These are phyloP conservation scores for Kuraishia capsulata DNA, from an alignment of 805 yeast genomes.

Conservation along the genomic window DNA sequence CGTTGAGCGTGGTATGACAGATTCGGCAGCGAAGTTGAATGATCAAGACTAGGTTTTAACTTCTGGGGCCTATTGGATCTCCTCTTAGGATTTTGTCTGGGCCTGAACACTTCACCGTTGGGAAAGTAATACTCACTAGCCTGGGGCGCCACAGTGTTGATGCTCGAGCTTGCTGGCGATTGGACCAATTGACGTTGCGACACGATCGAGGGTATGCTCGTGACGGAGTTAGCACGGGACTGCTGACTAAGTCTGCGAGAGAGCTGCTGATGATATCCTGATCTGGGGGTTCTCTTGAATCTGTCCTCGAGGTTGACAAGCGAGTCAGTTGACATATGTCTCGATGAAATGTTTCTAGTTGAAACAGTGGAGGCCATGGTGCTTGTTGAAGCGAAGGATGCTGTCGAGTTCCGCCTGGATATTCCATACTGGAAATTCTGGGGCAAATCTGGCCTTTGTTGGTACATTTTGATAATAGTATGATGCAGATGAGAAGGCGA, in stretches of 20 bases:
- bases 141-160: too few relatives aligned
- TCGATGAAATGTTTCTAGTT: too few relatives aligned
- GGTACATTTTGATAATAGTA: too few relatives aligned
- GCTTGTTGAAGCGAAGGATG: neutral
- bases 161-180: too few relatives aligned
- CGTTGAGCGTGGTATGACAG: too few relatives aligned
- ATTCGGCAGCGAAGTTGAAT: constrained; percentile 1
- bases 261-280: constrained; percentile 9
- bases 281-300: constrained; percentile 28
- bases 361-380: neutral
- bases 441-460: too few relatives aligned
- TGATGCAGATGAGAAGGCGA: too few relatives aligned
- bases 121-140: constrained; percentile 30
- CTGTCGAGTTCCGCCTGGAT: constrained; percentile 2
- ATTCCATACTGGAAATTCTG: too few relatives aligned
- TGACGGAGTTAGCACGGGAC: constrained; percentile 12
- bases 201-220: constrained; percentile 6
- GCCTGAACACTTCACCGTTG: constrained; percentile 45
- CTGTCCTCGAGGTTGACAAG: constrained; percentile 27
- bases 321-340: constrained; percentile 29
- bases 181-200: too few relatives aligned
- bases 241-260: too few relatives aligned
- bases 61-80: constrained; percentile 28
- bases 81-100: constrained; percentile 30
- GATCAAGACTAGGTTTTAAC: constrained; percentile 4